Base-by-base conservation (phyloP, 176 grass and related monocot genomes). In the Phoenix roebelenii region DNA sequence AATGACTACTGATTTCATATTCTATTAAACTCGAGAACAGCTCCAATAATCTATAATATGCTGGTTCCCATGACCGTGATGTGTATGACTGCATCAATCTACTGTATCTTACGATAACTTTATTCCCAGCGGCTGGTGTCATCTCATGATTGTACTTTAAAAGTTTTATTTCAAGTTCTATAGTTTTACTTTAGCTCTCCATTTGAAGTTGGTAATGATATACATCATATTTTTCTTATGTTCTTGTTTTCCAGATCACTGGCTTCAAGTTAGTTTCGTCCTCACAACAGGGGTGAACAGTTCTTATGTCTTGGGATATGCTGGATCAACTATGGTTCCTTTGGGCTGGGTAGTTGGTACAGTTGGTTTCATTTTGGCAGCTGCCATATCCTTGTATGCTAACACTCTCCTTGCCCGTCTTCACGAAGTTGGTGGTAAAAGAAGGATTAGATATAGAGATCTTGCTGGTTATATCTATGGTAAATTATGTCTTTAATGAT, bases 401-500 rank as follows among this genome's bases (percentile, higher is more conserved):
- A 97, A 97, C 77, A 63, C 74, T 59, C 84, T 97, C 52, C 72
- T 97, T 49, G 87, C 87, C 9, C 61, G 70, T 3, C 93, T 97
- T 18, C 87, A 97, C 54, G 87, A 97, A 88, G 53, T 86, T 59
- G 93, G 82, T 4, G 87, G 93, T 52, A 88, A 80, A 67, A 74
- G 87, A 39, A 87, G 91, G 70, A 97, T 97, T 23, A 81, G 93
- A 85, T 97, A 97, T 84, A 82, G 93, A 78, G 93, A 97, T 85
- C 93, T 97, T 50, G 84, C 93, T 70, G 87, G 84, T 48, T 76
- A 88, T 65, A 97, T 97, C 48, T 97, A 97, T 65, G 93, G 93
- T 97, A 85, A 9, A 14, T 5, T 53, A 74, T 44, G 3, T 10
- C 26, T 54, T 32, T 55, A 22, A 64, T 18, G 56, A 20, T 26